Evolutionary conservation across 441 rosid genomes (phyloP).

Genomic region (Adansonia rubrostipa): DNA sequence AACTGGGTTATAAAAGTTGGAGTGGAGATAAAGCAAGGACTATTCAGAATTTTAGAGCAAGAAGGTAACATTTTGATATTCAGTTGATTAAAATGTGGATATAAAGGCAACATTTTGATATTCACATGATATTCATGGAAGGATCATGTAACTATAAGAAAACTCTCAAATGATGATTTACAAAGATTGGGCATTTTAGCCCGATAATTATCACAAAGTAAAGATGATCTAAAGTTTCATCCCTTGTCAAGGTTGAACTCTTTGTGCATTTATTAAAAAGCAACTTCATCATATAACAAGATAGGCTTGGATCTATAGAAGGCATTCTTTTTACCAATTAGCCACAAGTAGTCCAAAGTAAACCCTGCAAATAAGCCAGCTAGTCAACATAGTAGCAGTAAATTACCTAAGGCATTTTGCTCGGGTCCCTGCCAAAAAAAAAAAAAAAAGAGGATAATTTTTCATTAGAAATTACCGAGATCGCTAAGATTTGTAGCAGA

Average conservation of each 20-base stretch:
- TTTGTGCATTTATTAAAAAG: no score
- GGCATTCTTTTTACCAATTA: not conserved
- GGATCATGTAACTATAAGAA: no score
- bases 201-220: no score
- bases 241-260: no score
- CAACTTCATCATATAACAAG: no score
- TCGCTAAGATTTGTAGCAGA: not conserved
- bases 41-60: constrained; percentile 21
- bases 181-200: no score
- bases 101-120: no score
- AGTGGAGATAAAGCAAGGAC: constrained; percentile 33
- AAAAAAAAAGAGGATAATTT: not conserved
- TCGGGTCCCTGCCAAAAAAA: not conserved
- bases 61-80: constrained; percentile 33
- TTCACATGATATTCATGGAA: no score
- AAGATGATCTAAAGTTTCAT: no score
- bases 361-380: not conserved
- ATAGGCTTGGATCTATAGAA: not conserved
- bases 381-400: not conserved
- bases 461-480: not conserved
- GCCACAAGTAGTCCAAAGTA: not conserved
- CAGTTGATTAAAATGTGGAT: constrained; percentile 23
- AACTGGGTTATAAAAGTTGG: constrained; percentile 19
- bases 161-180: no score
- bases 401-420: constrained; percentile 1